Evolutionary conservation across 352 stramenopile species (phyloP).

Genomic region (Thalassiosira allenii): DNA sequence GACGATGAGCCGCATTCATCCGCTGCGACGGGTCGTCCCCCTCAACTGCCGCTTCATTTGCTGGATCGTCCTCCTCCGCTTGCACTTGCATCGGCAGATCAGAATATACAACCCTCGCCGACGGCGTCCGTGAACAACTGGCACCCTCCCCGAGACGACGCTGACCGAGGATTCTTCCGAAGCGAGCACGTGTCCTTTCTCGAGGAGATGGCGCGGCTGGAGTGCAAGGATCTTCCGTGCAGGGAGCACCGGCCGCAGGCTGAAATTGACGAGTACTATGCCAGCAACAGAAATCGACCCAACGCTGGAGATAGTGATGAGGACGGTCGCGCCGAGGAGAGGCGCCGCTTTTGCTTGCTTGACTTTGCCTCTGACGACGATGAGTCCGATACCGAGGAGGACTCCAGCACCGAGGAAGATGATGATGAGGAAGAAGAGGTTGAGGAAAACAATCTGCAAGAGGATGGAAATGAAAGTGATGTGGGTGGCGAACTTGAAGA

Average conservation of each 20-base stretch:
- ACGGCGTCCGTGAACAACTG: neutral
- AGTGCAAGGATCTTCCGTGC: slow-evolving; percentile 25
- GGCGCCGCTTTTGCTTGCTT: slow-evolving; percentile 38
- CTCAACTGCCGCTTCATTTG: no score
- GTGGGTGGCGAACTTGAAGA: neutral
- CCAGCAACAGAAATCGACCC: neutral
- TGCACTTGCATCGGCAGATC: no score
- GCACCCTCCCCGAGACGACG: neutral
- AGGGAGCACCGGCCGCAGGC: neutral
- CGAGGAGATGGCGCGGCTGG: slow-evolving; percentile 29
- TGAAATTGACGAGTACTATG: neutral
- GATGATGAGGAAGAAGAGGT: neutral
- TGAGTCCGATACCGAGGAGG: slow-evolving; percentile 18
- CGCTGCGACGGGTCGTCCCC: no score
- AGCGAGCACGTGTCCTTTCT: slow-evolving; percentile 26
- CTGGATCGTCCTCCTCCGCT: no score
- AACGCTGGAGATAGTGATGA: slow-evolving; percentile 80
- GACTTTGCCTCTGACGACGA: slow-evolving; percentile 23
- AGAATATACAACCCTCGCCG: no score
- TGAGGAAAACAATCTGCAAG: neutral
- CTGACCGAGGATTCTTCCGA: slow-evolving; percentile 1
- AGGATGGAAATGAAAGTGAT: neutral
- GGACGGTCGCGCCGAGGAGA: slow-evolving; percentile 61
- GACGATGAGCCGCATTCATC: no score
- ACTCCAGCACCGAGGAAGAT: slow-evolving; percentile 7